A percentile compares a stretch with the other conserved stretches of the same genome.
These are phyloP conservation scores for Emmonsia crescens DNA, from an alignment of 2,329 filamentous ascomycete genomes.

Conservation along the genomic window DNA sequence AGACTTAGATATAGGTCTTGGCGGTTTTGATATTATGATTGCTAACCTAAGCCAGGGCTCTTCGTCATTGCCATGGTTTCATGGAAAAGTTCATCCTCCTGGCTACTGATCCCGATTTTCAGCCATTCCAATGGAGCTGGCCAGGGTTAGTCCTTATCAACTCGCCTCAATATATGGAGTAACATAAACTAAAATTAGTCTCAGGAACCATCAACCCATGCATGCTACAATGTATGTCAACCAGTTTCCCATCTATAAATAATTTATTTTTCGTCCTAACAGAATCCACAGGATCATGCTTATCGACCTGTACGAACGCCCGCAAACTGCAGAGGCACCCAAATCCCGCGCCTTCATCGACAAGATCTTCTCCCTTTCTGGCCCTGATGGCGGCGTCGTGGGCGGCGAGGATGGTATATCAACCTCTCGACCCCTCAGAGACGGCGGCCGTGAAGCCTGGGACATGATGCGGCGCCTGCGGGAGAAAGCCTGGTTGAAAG, in stretches of 20 bases:
- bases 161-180: not conserved
- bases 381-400: slow-evolving; percentile 36
- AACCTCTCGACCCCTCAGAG: slow-evolving; percentile 34
- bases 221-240: slow-evolving; percentile 31
- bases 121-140: slow-evolving; percentile 41
- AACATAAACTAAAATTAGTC: slow-evolving; percentile 10
- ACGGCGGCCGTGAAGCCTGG: slow-evolving; percentile 40
- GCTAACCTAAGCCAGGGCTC: slow-evolving; percentile 23
- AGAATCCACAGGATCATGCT: slow-evolving; percentile 34
- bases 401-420: slow-evolving; percentile 36
- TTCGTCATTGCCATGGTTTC: slow-evolving; percentile 38
- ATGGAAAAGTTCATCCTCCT: slow-evolving; percentile 41
- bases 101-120: slow-evolving; percentile 37
- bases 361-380: slow-evolving; percentile 35
- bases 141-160: slow-evolving; percentile 25
- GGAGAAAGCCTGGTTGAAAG: slow-evolving; percentile 39
- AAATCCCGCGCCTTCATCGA: slow-evolving; percentile 38
- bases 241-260: not conserved
- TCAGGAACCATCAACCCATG: slow-evolving; percentile 33
- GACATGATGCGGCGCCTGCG: slow-evolving; percentile 38
- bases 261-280: not conserved
- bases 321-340: slow-evolving; percentile 34
- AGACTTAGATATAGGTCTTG: not conserved
- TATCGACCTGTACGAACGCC: slow-evolving; percentile 39
- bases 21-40: not conserved